phyloP scores from a whole-genome alignment of 2,329 filamentous ascomycete genomes.

The Ceratocystis eucalypticola region DNA sequence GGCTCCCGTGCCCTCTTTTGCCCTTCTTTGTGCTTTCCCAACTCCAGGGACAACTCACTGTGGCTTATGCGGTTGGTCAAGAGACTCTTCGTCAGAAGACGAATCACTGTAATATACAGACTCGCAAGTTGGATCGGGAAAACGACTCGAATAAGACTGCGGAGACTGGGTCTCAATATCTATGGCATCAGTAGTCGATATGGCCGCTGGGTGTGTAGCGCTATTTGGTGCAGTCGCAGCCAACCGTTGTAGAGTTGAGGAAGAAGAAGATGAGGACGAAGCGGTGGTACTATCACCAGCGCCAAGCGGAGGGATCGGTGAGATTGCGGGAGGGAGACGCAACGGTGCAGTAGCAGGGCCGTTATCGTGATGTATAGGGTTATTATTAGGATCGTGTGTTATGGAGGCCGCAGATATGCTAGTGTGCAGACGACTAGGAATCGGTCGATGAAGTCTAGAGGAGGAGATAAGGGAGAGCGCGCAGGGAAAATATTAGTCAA shows the following conservation, averaged over 20 bases:
- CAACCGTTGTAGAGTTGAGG: neutral
- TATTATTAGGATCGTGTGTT: neutral
- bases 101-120: slow-evolving; percentile 16
- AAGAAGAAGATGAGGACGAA: neutral
- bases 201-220: neutral
- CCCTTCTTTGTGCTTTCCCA: neutral
- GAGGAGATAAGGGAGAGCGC: neutral
- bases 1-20: neutral
- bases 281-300: neutral
- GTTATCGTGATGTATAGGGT: slow-evolving; percentile 11
- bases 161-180: slow-evolving; percentile 5
- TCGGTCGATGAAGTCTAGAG: slow-evolving; percentile 9
- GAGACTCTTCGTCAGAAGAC: slow-evolving; percentile 15
- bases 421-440: slow-evolving; percentile 17
- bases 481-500: neutral
- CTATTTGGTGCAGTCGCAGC: neutral
- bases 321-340: neutral
- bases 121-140: slow-evolving; percentile 9
- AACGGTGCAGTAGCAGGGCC: slow-evolving; percentile 15
- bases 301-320: neutral
- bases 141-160: slow-evolving; percentile 12
- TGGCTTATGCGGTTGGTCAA: neutral
- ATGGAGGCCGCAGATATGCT: slow-evolving; percentile 12
- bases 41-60: slow-evolving; percentile 6
- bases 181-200: neutral